A percentile compares a stretch with the other conserved stretches of the same genome.
Conservation (phyloP, 2,329 filamentous ascomycete species). For the Sordariomycetes sp. region DNA sequence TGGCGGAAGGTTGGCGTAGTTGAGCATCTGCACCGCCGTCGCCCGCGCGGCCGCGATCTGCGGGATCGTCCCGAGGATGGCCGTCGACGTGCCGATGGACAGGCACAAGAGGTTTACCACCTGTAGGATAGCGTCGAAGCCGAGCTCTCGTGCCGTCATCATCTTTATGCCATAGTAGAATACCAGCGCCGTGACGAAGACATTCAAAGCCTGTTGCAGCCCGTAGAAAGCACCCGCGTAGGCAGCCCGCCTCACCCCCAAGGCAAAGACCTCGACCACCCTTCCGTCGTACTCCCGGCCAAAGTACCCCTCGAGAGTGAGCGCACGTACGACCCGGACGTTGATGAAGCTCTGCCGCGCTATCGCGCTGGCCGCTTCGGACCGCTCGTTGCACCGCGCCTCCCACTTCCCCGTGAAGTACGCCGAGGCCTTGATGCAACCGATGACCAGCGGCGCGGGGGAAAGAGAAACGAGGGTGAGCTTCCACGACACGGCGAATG, state of each 20-base stretch:
- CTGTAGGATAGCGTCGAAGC: constrained; percentile 49
- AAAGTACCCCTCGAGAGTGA: constrained; percentile 66
- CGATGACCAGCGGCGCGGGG: constrained; percentile 53
- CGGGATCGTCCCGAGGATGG: constrained; percentile 61
- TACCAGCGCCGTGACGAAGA: constrained; percentile 63
- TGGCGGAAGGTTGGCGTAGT: constrained; percentile 48
- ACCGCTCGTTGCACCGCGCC: constrained; percentile 46
- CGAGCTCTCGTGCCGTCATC: constrained; percentile 28
- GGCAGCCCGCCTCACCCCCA: constrained; percentile 52
- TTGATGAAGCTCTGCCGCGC: constrained; percentile 57
- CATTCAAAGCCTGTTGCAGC: constrained; percentile 58
- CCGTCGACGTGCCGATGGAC: constrained; percentile 58
- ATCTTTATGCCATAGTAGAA: constrained; percentile 72
- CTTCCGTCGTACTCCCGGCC: constrained; percentile 46
- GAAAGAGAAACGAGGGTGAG: constrained; percentile 65
- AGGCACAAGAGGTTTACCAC: constrained; percentile 79
- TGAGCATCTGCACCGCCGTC: constrained; percentile 59
- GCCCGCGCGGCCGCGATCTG: constrained; percentile 65
- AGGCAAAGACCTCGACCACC: constrained; percentile 28
- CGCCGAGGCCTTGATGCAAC: constrained; percentile 52
- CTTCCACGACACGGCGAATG: constrained; percentile 62
- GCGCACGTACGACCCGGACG: constrained; percentile 62
- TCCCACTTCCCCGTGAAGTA: constrained; percentile 61
- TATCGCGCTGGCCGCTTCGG: constrained; percentile 38
- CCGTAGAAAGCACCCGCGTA: constrained; percentile 64